Percentiles rank a stretch among this genome's conserved stretches.
Conservation (phyloP, 495 filamentous ascomycete species). For the Trichoderma parareesei region DNA sequence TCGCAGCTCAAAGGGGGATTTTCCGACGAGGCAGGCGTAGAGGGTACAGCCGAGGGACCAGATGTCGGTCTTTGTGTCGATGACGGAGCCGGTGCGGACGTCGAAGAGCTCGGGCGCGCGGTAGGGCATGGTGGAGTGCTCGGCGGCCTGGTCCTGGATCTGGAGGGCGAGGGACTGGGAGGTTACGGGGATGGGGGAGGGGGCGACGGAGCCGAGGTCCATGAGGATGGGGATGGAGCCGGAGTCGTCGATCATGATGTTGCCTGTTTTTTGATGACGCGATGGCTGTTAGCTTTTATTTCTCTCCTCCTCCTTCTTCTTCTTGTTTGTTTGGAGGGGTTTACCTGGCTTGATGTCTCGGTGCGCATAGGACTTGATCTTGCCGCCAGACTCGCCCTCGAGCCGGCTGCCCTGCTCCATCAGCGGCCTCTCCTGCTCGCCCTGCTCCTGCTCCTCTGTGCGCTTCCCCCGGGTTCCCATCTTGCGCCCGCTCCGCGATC, state of each 20-base stretch:
- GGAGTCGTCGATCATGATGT: slow-evolving; percentile 92
- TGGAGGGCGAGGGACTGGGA: slow-evolving; percentile 83
- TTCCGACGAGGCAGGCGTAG: slow-evolving; percentile 91
- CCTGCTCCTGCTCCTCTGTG: slow-evolving; percentile 57
- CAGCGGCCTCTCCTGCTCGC: slow-evolving; percentile 65
- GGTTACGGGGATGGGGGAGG: slow-evolving; percentile 86
- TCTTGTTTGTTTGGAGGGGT: neutral
- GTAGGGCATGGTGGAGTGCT: slow-evolving; percentile 98
- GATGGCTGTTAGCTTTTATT: neutral
- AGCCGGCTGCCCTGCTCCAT: slow-evolving; percentile 63
- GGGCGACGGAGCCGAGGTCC: slow-evolving; percentile 90
- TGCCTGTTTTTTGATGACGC: slow-evolving; percentile 44
- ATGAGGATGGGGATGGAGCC: slow-evolving; percentile 89
- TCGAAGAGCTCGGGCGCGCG: slow-evolving; percentile 96
- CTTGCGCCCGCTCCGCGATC: slow-evolving; percentile 39
- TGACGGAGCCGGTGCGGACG: slow-evolving; percentile 83
- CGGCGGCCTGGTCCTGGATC: slow-evolving; percentile 87
- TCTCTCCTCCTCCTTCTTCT: neutral
- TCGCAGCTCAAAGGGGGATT: slow-evolving; percentile 91
- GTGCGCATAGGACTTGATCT: slow-evolving; percentile 79
- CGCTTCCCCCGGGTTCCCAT: slow-evolving; percentile 35
- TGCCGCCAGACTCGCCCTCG: slow-evolving; percentile 59
- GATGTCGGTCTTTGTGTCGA: slow-evolving; percentile 97
- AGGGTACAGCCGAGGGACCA: slow-evolving; percentile 96
- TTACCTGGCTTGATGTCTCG: slow-evolving; percentile 94